Evolutionary conservation across 805 yeast genomes (phyloP), one percentile per base, ranked within the genome.

Genomic region (Cyberlindnera petersonii): DNA sequence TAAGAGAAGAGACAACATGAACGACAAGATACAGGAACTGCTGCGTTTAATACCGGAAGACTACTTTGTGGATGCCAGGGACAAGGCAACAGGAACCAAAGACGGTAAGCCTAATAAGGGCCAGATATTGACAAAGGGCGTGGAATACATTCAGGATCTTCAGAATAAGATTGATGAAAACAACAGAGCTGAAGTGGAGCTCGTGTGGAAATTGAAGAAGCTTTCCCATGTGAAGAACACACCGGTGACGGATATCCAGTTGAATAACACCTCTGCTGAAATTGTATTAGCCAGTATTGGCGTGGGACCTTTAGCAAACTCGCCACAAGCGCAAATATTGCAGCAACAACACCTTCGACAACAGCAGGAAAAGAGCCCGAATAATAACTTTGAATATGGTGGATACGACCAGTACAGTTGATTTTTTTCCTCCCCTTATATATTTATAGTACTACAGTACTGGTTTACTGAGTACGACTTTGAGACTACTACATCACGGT

Each of bases 21-120:
- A 76, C 49, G 81, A 75, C 9, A 69, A 71, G 46, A 77, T 77
- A 11, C 77, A 74, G 37, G 79, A 77, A 40, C 53, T 77, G 15
- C 60, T 74, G 22, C 55, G 58, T 0, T 46, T 70, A 27, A 67
- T 77, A 9, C 75, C 75, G 8, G 58, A 52, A n/a, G 64, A 64
- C 3, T 65, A 70, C 46, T 77, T 77, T 45, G 56, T 62, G 2
- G 74, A 72, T 4, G 42, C 50, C 10, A 56, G 55, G 37, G 55
- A 53, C 37, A 71, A 69, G 47, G 72, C 76, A 4, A 67, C 76
- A 6, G 91, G 91, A 0, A 83, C 91, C 1, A 82, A 80, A 47
- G 91, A 83, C 52, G 93, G 91, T 3, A 83, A 82, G 49, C 94
- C 94, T 0, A 84, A 83, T 54, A 85, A 85, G 61, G 94, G 94